A percentile compares a stretch with the other conserved stretches of the same genome.
Evolutionary conservation across 345 rosid species (phyloP).

Genomic region (Camelina laxa): DNA sequence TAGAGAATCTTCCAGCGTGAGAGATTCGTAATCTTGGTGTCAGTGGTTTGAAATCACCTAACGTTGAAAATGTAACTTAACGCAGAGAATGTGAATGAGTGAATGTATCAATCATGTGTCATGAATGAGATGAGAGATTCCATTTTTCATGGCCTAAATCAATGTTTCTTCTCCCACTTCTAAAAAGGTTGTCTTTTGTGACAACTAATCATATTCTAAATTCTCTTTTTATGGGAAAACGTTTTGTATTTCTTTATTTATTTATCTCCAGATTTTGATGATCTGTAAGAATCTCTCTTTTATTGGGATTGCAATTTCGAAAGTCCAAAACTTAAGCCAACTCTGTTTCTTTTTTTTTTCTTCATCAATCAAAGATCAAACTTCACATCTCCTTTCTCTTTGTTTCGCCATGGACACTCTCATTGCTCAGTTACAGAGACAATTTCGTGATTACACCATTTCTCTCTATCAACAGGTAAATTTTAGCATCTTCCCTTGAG

Average conservation of each 20-base stretch:
- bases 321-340: not conserved
- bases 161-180: not conserved
- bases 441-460: conserved; percentile 43
- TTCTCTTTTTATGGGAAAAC: conserved; percentile 22
- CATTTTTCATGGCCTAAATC: conserved; percentile 3
- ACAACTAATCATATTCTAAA: conserved; percentile 31
- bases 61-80: conserved; percentile 4
- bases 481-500: conserved; percentile 3
- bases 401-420: conserved; percentile 35
- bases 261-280: conserved; percentile 7
- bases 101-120: conserved; percentile 15
- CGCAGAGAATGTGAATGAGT: conserved; percentile 10
- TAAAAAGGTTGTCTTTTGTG: conserved; percentile 11
- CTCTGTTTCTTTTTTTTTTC: too few relatives aligned
- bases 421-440: conserved; percentile 42
- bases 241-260: conserved; percentile 38
- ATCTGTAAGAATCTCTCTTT: conserved; percentile 28
- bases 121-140: conserved; percentile 2
- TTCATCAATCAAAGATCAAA: not conserved
- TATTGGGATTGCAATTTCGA: conserved; percentile 28
- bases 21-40: conserved; percentile 47
- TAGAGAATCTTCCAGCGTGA: conserved; percentile 53
- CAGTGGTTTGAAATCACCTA: conserved; percentile 32
- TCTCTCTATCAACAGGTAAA: conserved; percentile 42
- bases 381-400: conserved; percentile 20